Evolutionary conservation across 2,329 filamentous ascomycete species (phyloP), one percentile per base, ranked within the genome.

Genomic region (Phoma sp.): DNA sequence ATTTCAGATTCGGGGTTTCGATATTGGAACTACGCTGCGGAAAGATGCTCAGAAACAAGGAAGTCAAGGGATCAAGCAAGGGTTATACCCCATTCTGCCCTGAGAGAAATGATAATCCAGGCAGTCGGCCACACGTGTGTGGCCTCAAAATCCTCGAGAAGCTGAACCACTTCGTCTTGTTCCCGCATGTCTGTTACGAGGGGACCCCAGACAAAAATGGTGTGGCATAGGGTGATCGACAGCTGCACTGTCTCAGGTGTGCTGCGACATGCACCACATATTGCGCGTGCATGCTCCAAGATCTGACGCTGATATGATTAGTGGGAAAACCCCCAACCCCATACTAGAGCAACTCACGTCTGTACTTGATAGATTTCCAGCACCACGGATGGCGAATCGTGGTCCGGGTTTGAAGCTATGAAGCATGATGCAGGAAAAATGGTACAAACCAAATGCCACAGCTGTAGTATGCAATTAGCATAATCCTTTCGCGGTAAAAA

Each of bases 51-150:
- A n/a, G n/a, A n/a, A n/a, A n/a, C n/a, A n/a, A n/a, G n/a, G n/a
- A n/a, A n/a, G n/a, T n/a, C n/a, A n/a, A n/a, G n/a, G n/a, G n/a
- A n/a, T n/a, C n/a, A n/a, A n/a, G n/a, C n/a, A n/a, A n/a, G n/a
- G n/a, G n/a, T n/a, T n/a, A n/a, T n/a, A 7, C 59, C 66, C 68
- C 69, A 73, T 47, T 72, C 60, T 11, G 17, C 17, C 36, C 57
- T 69, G 14, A 73, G 49, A 17, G 63, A 64, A 18, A 61, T 66
- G 30, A 65, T 57, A 23, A 73, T 71, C 69, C 69, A 72, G 6
- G 60, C 56, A 7, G 68, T 73, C 7, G 69, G 69, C 69, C 69
- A 73, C 2, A 62, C 50, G 12, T 72, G 60, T 17, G 42, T 53
- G 3, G 28, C 56, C 43, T 72, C 68, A 17, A 72, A 62, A 2